Percentiles rank a stretch among this genome's conserved stretches.
Evolutionary conservation across 768 basidiomycete genomes (phyloP).

Genomic region (Kwoniella botswanensis): DNA sequence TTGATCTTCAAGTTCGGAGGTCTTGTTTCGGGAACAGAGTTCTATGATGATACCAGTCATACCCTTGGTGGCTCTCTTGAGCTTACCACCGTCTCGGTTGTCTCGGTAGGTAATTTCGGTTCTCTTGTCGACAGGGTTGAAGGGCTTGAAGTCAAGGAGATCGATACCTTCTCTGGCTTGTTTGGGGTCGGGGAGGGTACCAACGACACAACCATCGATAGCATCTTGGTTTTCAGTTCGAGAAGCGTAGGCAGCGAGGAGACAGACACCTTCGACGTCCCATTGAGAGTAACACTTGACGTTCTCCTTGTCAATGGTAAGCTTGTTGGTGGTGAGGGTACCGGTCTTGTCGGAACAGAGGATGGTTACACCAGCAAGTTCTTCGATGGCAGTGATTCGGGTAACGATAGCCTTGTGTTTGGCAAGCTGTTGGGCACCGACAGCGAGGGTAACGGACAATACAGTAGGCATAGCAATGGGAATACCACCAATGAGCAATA

Average conservation of each 20-base stretch:
- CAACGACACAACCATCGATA: slow-evolving; percentile 85
- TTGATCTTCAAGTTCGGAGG: slow-evolving; percentile 83
- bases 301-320: slow-evolving; percentile 91
- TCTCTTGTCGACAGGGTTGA: slow-evolving; percentile 99
- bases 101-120: slow-evolving; percentile 98
- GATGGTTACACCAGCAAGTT: slow-evolving; percentile 97
- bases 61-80: slow-evolving; percentile 99
- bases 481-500: slow-evolving; percentile 99
- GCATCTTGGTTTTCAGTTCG: slow-evolving; percentile 99
- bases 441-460: slow-evolving; percentile 95
- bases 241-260: slow-evolving; percentile 92
- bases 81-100: slow-evolving; percentile 80
- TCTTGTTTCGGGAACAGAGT: slow-evolving; percentile 96
- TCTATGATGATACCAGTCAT: slow-evolving; percentile 99
- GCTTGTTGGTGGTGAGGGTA: slow-evolving; percentile 98
- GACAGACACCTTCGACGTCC: slow-evolving; percentile 86
- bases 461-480: slow-evolving; percentile 99
- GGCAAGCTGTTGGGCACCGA: slow-evolving; percentile 97
- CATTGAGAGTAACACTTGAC: slow-evolving; percentile 89
- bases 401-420: slow-evolving; percentile 99
- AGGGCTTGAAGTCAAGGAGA: slow-evolving; percentile 97
- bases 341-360: slow-evolving; percentile 99
- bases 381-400: slow-evolving; percentile 98
- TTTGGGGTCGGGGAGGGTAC: slow-evolving; percentile 71
- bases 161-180: slow-evolving; percentile 91